A percentile compares a stretch with the other conserved stretches of the same genome.
phyloP scores from a whole-genome alignment of 371 early-diverging fungal genomes.

The Ordospora colligata region DNA sequence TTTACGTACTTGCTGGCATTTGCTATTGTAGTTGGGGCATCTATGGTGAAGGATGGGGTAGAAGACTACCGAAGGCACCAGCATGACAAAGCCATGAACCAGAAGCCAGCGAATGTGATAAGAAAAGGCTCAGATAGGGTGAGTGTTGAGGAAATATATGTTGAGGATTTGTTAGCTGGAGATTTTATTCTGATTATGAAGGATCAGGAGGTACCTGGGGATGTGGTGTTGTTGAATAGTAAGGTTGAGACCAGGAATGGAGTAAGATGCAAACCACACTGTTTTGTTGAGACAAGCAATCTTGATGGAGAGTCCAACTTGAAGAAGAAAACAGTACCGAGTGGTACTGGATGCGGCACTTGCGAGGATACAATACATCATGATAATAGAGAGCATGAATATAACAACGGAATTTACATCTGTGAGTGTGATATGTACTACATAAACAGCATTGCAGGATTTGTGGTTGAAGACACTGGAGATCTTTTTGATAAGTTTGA shows the following conservation, averaged over 20 bases:
- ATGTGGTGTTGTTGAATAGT: constrained; percentile 63
- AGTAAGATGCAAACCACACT: constrained; percentile 63
- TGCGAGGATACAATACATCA: background rate
- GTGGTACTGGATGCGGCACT: background rate
- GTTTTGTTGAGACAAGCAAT: constrained; percentile 85
- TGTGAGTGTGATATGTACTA: constrained; percentile 22
- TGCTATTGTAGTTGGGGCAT: constrained; percentile 68
- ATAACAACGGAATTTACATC: background rate
- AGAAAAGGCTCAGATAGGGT: background rate
- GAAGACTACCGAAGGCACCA: constrained; percentile 80
- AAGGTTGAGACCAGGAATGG: constrained; percentile 43
- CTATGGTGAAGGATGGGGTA: constrained; percentile 78
- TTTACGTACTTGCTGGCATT: constrained; percentile 65
- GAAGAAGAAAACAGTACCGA: constrained; percentile 62
- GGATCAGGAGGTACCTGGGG: constrained; percentile 64
- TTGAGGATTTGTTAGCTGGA: constrained; percentile 62
- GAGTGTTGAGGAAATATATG: background rate
- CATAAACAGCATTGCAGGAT: constrained; percentile 5
- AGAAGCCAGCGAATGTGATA: constrained; percentile 54
- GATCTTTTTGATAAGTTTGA: constrained; percentile 40
- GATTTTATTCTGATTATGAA: constrained; percentile 62
- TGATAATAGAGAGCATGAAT: background rate
- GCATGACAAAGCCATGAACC: constrained; percentile 74
- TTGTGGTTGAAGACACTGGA: constrained; percentile 31
- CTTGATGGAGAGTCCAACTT: constrained; percentile 89